Conservation (phyloP, 208 protist genomes). For the Crithidia expoeki region DNA sequence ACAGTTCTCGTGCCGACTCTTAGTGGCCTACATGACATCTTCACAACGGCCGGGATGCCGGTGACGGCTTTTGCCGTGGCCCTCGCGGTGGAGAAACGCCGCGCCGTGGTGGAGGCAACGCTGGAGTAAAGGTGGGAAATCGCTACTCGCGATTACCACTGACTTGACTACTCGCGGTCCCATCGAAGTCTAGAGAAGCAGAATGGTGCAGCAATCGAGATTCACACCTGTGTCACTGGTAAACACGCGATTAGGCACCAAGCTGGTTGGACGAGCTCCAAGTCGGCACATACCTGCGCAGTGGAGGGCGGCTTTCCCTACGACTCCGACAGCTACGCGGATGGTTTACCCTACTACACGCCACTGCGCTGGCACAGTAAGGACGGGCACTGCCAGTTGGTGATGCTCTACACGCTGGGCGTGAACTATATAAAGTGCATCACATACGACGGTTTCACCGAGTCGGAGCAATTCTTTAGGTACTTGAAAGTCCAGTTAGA, state of each 20-base stretch:
- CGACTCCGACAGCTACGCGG: slow-evolving; percentile 48
- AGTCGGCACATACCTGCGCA: slow-evolving; percentile 42
- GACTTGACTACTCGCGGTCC: slow-evolving; percentile 27
- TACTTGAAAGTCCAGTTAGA: slow-evolving; percentile 47
- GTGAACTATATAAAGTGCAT: slow-evolving; percentile 48
- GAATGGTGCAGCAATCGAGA: slow-evolving; percentile 14
- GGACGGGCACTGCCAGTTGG: slow-evolving; percentile 34
- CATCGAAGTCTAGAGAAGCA: slow-evolving; percentile 20
- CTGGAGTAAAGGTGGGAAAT: slow-evolving; percentile 30
- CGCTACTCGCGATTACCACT: slow-evolving; percentile 42
- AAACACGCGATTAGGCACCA: slow-evolving; percentile 30
- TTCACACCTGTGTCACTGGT: slow-evolving; percentile 26
- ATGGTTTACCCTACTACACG: slow-evolving; percentile 46
- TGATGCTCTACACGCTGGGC: slow-evolving; percentile 42
- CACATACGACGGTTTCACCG: slow-evolving; percentile 42
- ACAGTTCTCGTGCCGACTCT: slow-evolving; percentile 43
- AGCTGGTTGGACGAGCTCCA: slow-evolving; percentile 46
- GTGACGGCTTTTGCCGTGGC: slow-evolving; percentile 47
- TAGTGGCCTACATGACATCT: slow-evolving; percentile 36
- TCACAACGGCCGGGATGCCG: slow-evolving; percentile 14
- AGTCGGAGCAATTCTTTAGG: slow-evolving; percentile 45
- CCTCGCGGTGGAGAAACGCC: slow-evolving; percentile 31
- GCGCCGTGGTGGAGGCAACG: slow-evolving; percentile 28
- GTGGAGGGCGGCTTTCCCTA: slow-evolving; percentile 39
- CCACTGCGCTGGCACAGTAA: slow-evolving; percentile 27